Evolutionary conservation across 2,329 filamentous ascomycete species (phyloP).

Genomic region (Cylindrodendrum hubeiense): DNA sequence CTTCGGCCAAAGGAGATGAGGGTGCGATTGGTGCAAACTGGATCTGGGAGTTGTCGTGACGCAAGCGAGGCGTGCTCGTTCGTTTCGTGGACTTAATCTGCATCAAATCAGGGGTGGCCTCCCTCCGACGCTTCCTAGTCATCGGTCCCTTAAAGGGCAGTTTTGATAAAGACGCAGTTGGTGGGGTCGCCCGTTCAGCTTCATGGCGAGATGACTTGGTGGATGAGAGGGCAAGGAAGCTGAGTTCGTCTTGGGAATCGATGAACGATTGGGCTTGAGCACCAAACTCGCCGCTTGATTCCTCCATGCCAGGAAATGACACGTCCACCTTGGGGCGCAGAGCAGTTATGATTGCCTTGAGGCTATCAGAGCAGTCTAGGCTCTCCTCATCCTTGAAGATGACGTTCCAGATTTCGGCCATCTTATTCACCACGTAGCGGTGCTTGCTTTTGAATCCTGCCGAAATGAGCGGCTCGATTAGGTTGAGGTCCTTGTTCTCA

Average conservation of each 20-base stretch:
- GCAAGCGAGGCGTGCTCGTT: slow-evolving; percentile 64
- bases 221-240: slow-evolving; percentile 47
- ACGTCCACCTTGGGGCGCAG: slow-evolving; percentile 67
- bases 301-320: slow-evolving; percentile 58
- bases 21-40: slow-evolving; percentile 79
- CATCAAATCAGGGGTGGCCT: slow-evolving; percentile 43
- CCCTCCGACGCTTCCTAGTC: slow-evolving; percentile 45
- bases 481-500: slow-evolving; percentile 59
- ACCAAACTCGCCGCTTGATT: slow-evolving; percentile 52
- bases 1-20: slow-evolving; percentile 62
- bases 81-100: slow-evolving; percentile 43
- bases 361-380: slow-evolving; percentile 72
- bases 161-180: slow-evolving; percentile 31
- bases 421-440: slow-evolving; percentile 63
- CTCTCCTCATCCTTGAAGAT: slow-evolving; percentile 72
- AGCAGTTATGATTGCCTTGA: slow-evolving; percentile 73
- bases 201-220: slow-evolving; percentile 45
- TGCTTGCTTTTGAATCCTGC: slow-evolving; percentile 71
- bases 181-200: slow-evolving; percentile 27
- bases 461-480: slow-evolving; percentile 67
- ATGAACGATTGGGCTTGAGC: slow-evolving; percentile 57
- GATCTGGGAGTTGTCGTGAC: slow-evolving; percentile 87
- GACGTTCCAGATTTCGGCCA: slow-evolving; percentile 74
- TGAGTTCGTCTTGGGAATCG: slow-evolving; percentile 63
- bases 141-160: slow-evolving; percentile 36